Base-by-base conservation (phyloP, 2,329 filamentous ascomycete species). In the Ophiostoma novo-ulmi region DNA sequence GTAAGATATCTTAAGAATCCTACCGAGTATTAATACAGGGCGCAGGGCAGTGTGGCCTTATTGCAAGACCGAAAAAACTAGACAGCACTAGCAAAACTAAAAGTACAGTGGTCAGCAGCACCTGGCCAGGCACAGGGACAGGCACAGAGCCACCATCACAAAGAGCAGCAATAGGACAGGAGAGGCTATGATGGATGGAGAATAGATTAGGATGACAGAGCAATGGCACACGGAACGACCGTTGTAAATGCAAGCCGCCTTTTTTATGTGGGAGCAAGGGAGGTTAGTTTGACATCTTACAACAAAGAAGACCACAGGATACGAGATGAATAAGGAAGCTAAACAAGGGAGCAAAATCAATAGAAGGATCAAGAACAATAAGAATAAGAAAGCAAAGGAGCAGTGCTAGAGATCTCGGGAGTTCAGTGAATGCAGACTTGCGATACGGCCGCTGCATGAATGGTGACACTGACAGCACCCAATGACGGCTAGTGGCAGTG, bases 71-170 rank as follows among this genome's bases (percentile, higher is more conserved):
- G 52, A 58, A 58, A 58, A 58, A 58, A 31, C 52, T 26, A 58
- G n/a, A 58, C 52, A 26, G 22, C 52, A 58, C 52, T 58, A 58
- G 52, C n/a, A 58, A 26, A 26, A 13, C n/a, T 10, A 14, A n/a
- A 22, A 58, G 52, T 48, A 48, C 44, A 4, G 39, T 14, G 48
- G 48, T 8, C 48, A 10, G 17, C 48, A 10, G 48, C 31, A 20
- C 20, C 48, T n/a, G 48, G 48, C 48, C 48, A 55, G 48, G 48
- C 48, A 58, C 52, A 58, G 52, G 52, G 52, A 31, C 52, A 17
- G 8, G n/a, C 48, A 48, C 44, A 20, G 38, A 13, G 38, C 8
- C 38, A 17, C 41, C 44, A 20, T 7, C 20, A 48, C 52, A 58
- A 58, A 58, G 52, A 6, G 10, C n/a, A 36, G 31, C 26, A n/a